Base-by-base conservation (phyloP, 768 basidiomycete genomes). In the Hericium erinaceus region DNA sequence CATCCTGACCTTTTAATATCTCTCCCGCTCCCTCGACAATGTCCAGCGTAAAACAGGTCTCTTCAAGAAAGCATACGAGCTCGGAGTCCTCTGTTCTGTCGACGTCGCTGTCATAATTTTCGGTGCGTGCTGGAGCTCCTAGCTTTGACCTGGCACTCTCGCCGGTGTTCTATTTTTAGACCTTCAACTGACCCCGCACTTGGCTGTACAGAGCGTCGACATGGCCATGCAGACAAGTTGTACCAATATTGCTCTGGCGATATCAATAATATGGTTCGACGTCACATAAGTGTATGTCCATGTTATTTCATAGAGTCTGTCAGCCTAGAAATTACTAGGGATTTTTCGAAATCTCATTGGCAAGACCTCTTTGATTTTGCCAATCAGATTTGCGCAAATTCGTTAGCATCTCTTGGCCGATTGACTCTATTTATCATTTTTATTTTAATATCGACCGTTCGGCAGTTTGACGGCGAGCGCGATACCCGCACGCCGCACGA, bases 51-150 rank as follows among this genome's bases (percentile, higher is more conserved):
- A 92, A 77, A 89, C 89, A 59, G 90, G 89, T 4, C 83, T 92
- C 61, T 92, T 92, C 84, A 91, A 92, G 72, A 92, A 92, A 67
- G 89, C 90, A 0, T 91, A 91, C 67, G 89, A 92, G 72, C 85
- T 92, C 60, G 89, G 89, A n/a, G 89, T 92, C 3, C 80, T 92
- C 44, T 92, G 90, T 69, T 89, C 87, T 13, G 90, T 92, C 64
- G 89, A 92, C 65, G 88, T 92, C 44, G 87, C 88, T 4, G 89
- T 92, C 68, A 87, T 92, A 69, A 89, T 92, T 69, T 91, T 92
- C 61, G 89, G 85, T 83, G 51, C 56, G 77, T 67, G 9, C 48
- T 52, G 65, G 62, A 55, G 52, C 33, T 54, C 57, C 24, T 37
- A 51, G 18, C 26, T 37, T 37, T 24, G 18, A 16, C 49, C 24